Percentiles rank a stretch among this genome's conserved stretches.
Conservation (phyloP, 208 protist genomes). For the Porcisia hertigi region DNA sequence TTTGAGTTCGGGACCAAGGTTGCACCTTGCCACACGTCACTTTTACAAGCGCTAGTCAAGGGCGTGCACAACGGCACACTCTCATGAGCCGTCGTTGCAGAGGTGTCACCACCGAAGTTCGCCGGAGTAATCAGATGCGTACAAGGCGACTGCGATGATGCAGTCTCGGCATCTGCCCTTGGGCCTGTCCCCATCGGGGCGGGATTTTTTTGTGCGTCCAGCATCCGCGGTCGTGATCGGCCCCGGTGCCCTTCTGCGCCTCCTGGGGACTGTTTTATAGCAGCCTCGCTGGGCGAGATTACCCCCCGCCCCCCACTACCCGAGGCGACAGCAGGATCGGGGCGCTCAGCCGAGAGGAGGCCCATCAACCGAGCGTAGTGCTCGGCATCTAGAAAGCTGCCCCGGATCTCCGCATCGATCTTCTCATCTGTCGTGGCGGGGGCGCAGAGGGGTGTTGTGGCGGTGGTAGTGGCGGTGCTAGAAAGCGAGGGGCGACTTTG, state of each 20-base stretch:
- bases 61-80: neutral
- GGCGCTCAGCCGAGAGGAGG: neutral
- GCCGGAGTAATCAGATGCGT: neutral
- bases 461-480: neutral
- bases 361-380: neutral
- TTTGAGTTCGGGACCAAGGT: neutral
- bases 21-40: neutral
- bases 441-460: neutral
- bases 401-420: constrained; percentile 3
- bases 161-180: neutral
- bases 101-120: neutral
- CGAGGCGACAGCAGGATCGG: too few species aligned
- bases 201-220: neutral
- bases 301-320: neutral
- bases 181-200: neutral
- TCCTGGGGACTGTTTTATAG: neutral
- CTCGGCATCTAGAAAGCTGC: neutral
- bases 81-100: neutral
- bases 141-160: neutral
- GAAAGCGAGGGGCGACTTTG: neutral
- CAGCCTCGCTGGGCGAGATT: neutral
- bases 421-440: neutral
- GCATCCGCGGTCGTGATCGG: neutral
- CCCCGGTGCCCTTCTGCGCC: neutral
- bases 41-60: neutral